These are phyloP conservation scores for Penicillium fimorum DNA, from an alignment of 495 filamentous ascomycete genomes.

Conservation along the genomic window DNA sequence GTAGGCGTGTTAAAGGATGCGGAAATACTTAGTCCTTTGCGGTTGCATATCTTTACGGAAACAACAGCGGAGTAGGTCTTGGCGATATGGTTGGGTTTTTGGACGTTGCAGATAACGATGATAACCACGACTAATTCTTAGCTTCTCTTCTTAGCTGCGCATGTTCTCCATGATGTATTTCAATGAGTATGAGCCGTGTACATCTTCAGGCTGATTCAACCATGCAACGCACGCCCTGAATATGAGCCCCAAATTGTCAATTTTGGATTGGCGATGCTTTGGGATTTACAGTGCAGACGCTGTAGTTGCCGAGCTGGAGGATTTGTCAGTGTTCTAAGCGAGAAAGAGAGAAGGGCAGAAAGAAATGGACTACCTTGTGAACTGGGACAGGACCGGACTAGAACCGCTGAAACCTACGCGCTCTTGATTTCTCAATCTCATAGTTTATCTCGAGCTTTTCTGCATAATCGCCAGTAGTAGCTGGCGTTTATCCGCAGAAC, in stretches of 20 bases:
- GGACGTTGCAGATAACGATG: background rate
- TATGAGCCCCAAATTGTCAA: background rate
- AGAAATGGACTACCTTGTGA: too few species aligned
- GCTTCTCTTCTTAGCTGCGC: background rate
- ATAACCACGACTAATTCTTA: background rate
- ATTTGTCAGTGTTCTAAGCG: too few species aligned
- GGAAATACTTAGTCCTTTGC: background rate
- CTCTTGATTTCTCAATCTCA: too few species aligned
- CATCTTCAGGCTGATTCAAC: background rate
- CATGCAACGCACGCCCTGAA: background rate
- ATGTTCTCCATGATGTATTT: background rate
- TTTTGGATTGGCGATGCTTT: too few species aligned
- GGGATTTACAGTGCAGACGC: too few species aligned
- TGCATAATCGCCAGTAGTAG: too few species aligned
- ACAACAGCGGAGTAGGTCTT: background rate
- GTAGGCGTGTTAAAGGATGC: conserved; percentile 1
- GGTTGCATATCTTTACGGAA: background rate
- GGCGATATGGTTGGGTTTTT: background rate
- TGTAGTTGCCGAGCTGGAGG: too few species aligned
- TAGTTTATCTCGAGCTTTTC: too few species aligned
- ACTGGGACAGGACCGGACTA: too few species aligned
- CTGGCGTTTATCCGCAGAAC: too few species aligned
- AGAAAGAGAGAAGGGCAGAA: too few species aligned
- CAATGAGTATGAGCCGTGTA: background rate
- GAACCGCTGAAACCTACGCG: too few species aligned